Evolutionary conservation across 2,329 filamentous ascomycete genomes (phyloP), one percentile per base, ranked within the genome.

Genomic region (Septoria petroselini): DNA sequence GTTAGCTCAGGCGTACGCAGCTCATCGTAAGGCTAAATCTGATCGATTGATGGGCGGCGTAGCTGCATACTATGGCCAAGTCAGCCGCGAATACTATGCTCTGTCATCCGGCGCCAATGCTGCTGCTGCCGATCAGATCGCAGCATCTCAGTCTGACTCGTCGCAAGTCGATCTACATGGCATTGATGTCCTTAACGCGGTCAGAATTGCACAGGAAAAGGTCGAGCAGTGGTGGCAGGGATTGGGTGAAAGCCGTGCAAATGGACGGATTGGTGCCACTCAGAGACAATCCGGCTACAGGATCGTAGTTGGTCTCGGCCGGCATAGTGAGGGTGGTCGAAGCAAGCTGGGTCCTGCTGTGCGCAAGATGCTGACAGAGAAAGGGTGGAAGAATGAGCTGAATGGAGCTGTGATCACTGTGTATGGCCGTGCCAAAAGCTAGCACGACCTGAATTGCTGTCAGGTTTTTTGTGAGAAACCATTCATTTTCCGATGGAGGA

Each of bases 361-460:
- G n/a, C 83, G 79, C 39, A 84, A 82, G 62, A 84, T 83, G 64
- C 73, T 97, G 34, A 76, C 83, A 31, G 77, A 80, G 37, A 87
- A 91, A 53, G 90, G 90, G 0, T 97, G 91, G 91, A 89, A 81
- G 65, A 74, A 93, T 27, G 81, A 89, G 65, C 77, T 86, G 37
- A 78, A 82, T 35, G 83, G 81, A 21, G 91, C 90, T 0, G 78
- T 80, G 30, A 78, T 91, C 62, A 71, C 83, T 41, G 80, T 96
- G 12, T 82, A 73, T 8, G 91, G 91, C 0, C 45, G 50, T 27
- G 25, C 41, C 9, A 31, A 23, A 25, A 31, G 38, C 30, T 47
- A 40, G 35, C 31, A 30, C 27, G 23, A n/a, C n/a, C n/a, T n/a
- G n/a, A n/a, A n/a, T n/a, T n/a, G n/a, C 12, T 14, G 15, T 37